Percentiles rank a stretch among this genome's conserved stretches.
Evolutionary conservation across 1,284 basidiomycete species (phyloP).

Genomic region (Apiotrichum akiyoshidainum): DNA sequence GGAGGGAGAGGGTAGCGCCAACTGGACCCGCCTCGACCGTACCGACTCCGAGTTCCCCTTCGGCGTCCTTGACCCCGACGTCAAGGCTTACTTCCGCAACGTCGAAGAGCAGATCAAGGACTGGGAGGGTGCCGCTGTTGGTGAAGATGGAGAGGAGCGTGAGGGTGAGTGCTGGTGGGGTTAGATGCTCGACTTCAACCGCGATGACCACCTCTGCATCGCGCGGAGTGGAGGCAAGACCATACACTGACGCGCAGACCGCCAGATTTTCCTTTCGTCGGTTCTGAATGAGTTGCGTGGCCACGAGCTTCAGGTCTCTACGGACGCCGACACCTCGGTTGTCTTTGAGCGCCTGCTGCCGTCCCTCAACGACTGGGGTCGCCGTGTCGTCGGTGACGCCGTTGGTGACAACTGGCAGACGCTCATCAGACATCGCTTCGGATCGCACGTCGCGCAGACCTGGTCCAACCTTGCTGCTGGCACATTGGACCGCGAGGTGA

Average conservation of each 20-base stretch:
- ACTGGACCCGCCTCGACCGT: slow-evolving; percentile 40
- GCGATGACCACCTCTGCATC: too few relatives aligned
- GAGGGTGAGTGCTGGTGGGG: slow-evolving; percentile 60
- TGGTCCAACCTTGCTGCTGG: slow-evolving; percentile 68
- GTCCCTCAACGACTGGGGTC: slow-evolving; percentile 90
- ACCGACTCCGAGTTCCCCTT: slow-evolving; percentile 70
- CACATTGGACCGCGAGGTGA: slow-evolving; percentile 76
- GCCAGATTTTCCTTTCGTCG: slow-evolving; percentile 75
- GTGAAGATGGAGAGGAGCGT: slow-evolving; percentile 56
- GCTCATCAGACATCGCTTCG: slow-evolving; percentile 75
- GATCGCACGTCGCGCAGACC: slow-evolving; percentile 89
- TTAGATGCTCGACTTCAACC: background rate
- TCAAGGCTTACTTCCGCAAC: slow-evolving; percentile 85
- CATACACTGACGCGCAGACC: slow-evolving; percentile 56
- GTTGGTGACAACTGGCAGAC: slow-evolving; percentile 76
- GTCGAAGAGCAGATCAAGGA: slow-evolving; percentile 80
- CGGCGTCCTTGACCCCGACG: slow-evolving; percentile 77
- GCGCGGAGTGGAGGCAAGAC: too few relatives aligned
- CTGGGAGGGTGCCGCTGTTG: slow-evolving; percentile 62
- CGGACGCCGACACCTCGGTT: slow-evolving; percentile 85
- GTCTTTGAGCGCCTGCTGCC: slow-evolving; percentile 81
- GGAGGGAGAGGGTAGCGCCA: slow-evolving; percentile 10
- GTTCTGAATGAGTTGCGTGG: slow-evolving; percentile 76
- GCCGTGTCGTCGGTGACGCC: slow-evolving; percentile 79
- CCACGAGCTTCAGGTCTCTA: slow-evolving; percentile 82